Evolutionary conservation across 805 yeast genomes (phyloP), one percentile per base, ranked within the genome.

Genomic region (Suhomyces sp.): DNA sequence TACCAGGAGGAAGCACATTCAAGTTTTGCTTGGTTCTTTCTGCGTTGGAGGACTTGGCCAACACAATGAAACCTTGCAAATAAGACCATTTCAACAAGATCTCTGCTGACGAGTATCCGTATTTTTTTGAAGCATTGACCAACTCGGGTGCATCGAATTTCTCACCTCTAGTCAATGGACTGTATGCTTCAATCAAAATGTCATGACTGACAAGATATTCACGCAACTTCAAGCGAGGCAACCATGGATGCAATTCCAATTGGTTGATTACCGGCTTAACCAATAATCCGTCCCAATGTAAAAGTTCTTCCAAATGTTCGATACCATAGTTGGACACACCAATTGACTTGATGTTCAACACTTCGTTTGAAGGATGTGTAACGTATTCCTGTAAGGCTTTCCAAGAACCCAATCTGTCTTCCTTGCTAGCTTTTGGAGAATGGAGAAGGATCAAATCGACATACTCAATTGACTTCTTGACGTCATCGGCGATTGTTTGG

Each of bases 221-320:
- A 20, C 86, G 82, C 52, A 89, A 73, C 48, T 84, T 83, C 49
- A 76, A 69, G 59, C 87, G 75, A 71, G 86, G 88, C 60, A 86
- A 74, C 92, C 94, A 88, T 19, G 94, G 96, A 53, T 89, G 88
- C 48, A 89, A 77, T 67, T 89, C 96, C 61, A 89, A 81, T 65
- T 90, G 96, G 66, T 89, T 86, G 41, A 87, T 85, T 0, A 85
- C 89, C 0, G 96, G 72, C 48, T 64, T 61, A 24, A 73, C 66
- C 51, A 58, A 52, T 2, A 57, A 47, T 1, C 64, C 60, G 3
- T 77, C 77, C 86, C 88, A 83, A 2, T 63, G 58, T 43, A 86
- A 70, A 44, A 88, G 67, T 63, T 86, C 86, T 52, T 83, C 78
- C 21, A 88, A 64, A 62, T 84, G 89, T 4, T 66, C 69, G 13